Base-by-base conservation (phyloP, 345 rosid species). In the Citrus inodora region DNA sequence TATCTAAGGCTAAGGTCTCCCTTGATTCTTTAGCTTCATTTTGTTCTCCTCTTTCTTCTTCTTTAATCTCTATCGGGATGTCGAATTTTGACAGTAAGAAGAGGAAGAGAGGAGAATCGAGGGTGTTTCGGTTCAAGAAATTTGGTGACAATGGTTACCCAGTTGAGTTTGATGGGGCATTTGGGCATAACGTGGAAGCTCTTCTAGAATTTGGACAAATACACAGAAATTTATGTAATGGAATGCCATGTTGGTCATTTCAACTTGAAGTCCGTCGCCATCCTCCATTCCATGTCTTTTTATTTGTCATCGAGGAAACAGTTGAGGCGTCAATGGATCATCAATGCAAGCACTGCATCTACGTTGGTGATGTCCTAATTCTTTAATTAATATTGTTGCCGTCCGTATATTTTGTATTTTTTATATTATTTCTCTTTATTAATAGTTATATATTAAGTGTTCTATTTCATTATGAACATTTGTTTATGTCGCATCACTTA, bases 61-160 rank as follows among this genome's bases (percentile, higher is more conserved):
- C 51, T 10, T 46, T 13, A 46, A 3, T 30, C 32, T 13, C 27
- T 3, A 30, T 25, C 63, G 17, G 37, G 14, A 82, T 84, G 84
- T 78, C 87, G n/a, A 76, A 61, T 71, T 71, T 83, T 48, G 87
- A 80, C 1, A 56, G 79, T 78, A 92, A 86, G 87, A 95, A 89
- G 82, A 91, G 98, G 77, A 95, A 87, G 88, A 92, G 94, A 80
- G 93, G 91, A 7, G 92, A 87, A 59, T 79, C 80, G 79, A 90
- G 88, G 80, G 90, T 82, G 62, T 95, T 92, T 28, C 87, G 90
- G 85, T 88, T 95, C 82, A 92, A 88, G 86, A 87, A 76, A 6
- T 95, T 95, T 62, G 94, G 96, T 30, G 93, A 88, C 59, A 46
- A 87, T 32, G 98, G 98, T 4, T 86, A 87, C 77, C 98, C 97